These are phyloP conservation scores for Alternaria consortialis DNA, from an alignment of 2,329 filamentous ascomycete species.

Conservation along the genomic window DNA sequence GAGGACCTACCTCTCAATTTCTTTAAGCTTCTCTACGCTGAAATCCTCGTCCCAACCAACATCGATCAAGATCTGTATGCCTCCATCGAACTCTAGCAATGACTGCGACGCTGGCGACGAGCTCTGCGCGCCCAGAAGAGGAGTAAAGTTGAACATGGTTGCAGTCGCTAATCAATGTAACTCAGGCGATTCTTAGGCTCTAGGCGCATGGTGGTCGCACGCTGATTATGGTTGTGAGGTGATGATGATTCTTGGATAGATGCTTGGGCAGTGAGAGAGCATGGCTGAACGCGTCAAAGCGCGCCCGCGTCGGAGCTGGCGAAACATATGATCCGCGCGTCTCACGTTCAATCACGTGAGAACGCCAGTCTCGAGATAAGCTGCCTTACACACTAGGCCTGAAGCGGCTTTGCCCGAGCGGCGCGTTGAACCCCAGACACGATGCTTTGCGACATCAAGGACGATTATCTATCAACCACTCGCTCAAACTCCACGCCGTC, in stretches of 20 bases:
- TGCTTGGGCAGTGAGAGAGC: conserved; percentile 7
- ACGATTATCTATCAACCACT: not conserved
- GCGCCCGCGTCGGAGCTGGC: conserved; percentile 18
- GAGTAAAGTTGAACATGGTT: conserved; percentile 93
- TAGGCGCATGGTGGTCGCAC: conserved; percentile 14
- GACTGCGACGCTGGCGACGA: conserved; percentile 89
- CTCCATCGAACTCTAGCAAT: conserved; percentile 94
- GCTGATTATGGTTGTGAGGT: not conserved
- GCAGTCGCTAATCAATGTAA: conserved; percentile 5
- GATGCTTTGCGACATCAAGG: conserved; percentile 18
- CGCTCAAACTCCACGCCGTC: not conserved
- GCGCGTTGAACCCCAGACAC: conserved; percentile 21
- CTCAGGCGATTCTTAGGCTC: conserved; percentile 9
- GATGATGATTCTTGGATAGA: conserved; percentile 9
- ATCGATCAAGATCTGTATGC: conserved; percentile 93
- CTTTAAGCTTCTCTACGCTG: conserved; percentile 79
- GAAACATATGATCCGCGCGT: conserved; percentile 3
- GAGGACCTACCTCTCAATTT: conserved; percentile 80
- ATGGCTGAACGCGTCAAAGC: conserved; percentile 16
- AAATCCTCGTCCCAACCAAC: conserved; percentile 97
- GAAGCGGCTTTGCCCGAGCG: conserved; percentile 11
- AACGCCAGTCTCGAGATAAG: no score
- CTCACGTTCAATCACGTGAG: not conserved
- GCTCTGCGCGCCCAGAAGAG: conserved; percentile 89
- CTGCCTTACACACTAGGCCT: conserved; percentile 23